A percentile compares a stretch with the other conserved stretches of the same genome.
phyloP scores from a whole-genome alignment of 306 rosid genomes.

The Parietaria judaica region DNA sequence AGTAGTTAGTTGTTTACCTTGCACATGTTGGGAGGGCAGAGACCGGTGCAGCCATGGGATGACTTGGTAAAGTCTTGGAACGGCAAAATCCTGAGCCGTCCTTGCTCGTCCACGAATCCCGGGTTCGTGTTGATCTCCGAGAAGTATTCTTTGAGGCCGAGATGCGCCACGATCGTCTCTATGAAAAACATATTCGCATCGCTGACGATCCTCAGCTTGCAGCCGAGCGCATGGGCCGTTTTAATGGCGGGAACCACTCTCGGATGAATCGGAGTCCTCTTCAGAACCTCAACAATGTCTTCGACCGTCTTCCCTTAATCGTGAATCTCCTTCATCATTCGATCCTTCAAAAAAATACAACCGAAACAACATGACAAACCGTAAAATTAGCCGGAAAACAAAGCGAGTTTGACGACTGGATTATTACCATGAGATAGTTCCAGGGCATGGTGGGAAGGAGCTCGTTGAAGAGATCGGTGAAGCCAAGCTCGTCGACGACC shows the following conservation, averaged over 20 bases:
- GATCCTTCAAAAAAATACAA: slow-evolving; percentile 32
- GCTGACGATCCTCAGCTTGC: slow-evolving; percentile 75
- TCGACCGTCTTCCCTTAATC: slow-evolving; percentile 8
- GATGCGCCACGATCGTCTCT: slow-evolving; percentile 57
- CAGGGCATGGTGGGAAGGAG: slow-evolving; percentile 80
- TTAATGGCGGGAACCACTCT: slow-evolving; percentile 14
- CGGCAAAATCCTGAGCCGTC: slow-evolving; percentile 46
- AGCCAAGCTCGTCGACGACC: slow-evolving; percentile 63
- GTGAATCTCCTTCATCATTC: slow-evolving; percentile 19
- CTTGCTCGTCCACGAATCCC: slow-evolving; percentile 46
- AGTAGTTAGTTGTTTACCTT: slow-evolving; percentile 38
- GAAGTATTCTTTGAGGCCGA: slow-evolving; percentile 51
- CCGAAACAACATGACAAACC: too few species aligned
- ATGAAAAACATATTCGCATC: slow-evolving; percentile 73
- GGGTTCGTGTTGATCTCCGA: slow-evolving; percentile 71
- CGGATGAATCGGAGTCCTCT: slow-evolving; percentile 14
- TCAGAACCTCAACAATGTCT: slow-evolving; percentile 11
- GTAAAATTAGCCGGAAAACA: not conserved
- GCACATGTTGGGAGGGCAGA: slow-evolving; percentile 80
- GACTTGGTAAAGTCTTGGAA: slow-evolving; percentile 44
- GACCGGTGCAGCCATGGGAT: slow-evolving; percentile 40
- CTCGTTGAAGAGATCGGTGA: slow-evolving; percentile 51
- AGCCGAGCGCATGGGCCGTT: slow-evolving; percentile 21
- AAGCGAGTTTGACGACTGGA: too few species aligned
- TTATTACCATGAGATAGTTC: slow-evolving; percentile 72